Base-by-base conservation (phyloP, 352 stramenopile genomes). In the Pythium brassicae region DNA sequence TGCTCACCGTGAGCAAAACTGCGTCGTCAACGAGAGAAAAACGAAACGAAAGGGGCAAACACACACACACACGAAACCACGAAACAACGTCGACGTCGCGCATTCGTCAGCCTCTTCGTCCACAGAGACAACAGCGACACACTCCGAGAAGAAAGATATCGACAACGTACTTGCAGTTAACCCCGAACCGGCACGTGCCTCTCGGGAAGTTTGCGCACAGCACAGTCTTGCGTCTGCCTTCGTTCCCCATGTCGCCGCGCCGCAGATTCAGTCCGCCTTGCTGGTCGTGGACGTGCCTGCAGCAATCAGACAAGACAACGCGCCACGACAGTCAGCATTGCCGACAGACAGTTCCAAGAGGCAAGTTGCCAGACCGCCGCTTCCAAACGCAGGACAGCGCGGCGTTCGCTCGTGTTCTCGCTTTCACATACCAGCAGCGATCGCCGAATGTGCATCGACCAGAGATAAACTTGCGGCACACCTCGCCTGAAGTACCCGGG, bases 1-100 rank as follows among this genome's bases (percentile, higher is more conserved):
- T 87, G 65, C 46, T 91, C 72, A 42, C 81, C 79, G 40, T 94
- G 83, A n/a, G 83, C 83, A 77, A 91, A 94, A 42, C 83, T 92
- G 54, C 42, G 37, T 43, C 37, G 37, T 19, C 12, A 20, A 43
- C 35, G 25, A 73, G n/a, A 22, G 27, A 59, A 66, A 23, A 46
- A 56, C 27, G 45, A 55, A 43, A 11, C n/a, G 55, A 55, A 53
- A 56, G 44, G 19, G 39, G 32, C 9, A 37, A 37, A 7, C 32
- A 7, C 32, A 4, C 29, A 35, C 32, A 37, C 32, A 37, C 32
- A 37, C 32, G 32, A 11, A 37, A n/a, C n/a, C 14, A 45, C n/a
- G 39, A 27, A 29, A 55, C 47, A 27, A 26, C n/a, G 42, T 47
- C 23, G 42, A 10, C 12, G n/a, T n/a, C n/a, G 12, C 42, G 10